Evolutionary conservation across 257 asterid genomes (phyloP).

Genomic region (Osmanthus fragrans): DNA sequence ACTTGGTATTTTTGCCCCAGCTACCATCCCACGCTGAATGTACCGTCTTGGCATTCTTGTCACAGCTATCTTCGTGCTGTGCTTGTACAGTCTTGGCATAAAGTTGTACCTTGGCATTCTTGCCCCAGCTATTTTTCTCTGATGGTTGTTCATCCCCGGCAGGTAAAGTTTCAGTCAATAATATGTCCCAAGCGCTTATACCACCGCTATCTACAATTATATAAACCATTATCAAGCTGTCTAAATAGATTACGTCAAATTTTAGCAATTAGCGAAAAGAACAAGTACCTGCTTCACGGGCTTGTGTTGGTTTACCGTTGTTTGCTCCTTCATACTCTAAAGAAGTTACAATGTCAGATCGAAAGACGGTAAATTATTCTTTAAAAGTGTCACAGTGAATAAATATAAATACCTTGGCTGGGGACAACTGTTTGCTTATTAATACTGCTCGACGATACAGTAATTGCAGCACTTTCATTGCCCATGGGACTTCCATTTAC

Average conservation of each 20-base stretch:
- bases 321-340: conserved; percentile 27
- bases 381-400: not conserved
- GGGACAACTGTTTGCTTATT: conserved; percentile 32
- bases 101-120: conserved; percentile 37
- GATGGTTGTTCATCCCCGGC: conserved; percentile 66
- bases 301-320: conserved; percentile 26
- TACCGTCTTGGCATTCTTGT: conserved; percentile 41
- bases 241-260: conserved; percentile 9
- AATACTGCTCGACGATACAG: conserved; percentile 33
- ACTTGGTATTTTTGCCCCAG: conserved; percentile 31
- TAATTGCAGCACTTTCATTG: conserved; percentile 30
- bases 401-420: conserved; percentile 45
- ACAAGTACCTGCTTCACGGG: conserved; percentile 33
- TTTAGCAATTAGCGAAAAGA: not conserved
- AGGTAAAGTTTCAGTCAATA: conserved; percentile 48
- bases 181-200: conserved; percentile 63
- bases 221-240: conserved; percentile 5
- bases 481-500: conserved; percentile 37
- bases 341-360: conserved; percentile 11
- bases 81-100: conserved; percentile 39
- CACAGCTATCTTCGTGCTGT: conserved; percentile 24
- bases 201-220: conserved; percentile 44
- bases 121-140: conserved; percentile 43
- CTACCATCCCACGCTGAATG: conserved; percentile 23
- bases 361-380: not conserved